Percentiles rank a stretch among this genome's conserved stretches.
phyloP scores from a whole-genome alignment of 768 basidiomycete species.

The Leccinum subgranulosum region DNA sequence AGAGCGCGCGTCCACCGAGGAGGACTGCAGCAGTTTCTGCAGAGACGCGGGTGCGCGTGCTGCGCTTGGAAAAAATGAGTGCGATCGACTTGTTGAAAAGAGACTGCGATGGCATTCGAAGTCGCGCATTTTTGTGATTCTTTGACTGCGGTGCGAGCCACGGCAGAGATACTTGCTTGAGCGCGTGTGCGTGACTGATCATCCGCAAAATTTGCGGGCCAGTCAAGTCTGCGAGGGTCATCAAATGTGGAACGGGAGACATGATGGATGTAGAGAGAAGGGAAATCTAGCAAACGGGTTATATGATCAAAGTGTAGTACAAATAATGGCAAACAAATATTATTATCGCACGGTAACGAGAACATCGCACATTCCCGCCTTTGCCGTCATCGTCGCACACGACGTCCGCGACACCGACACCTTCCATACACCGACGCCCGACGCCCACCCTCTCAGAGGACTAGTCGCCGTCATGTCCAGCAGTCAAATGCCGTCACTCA shows the following conservation, averaged over 20 bases:
- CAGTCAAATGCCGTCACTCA: conserved; percentile 32
- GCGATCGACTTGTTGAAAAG: conserved; percentile 84
- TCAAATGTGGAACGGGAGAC: conserved; percentile 59
- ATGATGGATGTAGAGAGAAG: not conserved
- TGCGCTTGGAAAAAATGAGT: conserved; percentile 88
- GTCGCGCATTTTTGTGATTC: conserved; percentile 30
- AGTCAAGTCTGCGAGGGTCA: conserved; percentile 87
- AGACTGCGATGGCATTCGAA: conserved; percentile 68
- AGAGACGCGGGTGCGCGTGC: conserved; percentile 86
- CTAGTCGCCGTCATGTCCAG: conserved; percentile 17
- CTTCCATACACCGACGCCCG: not conserved
- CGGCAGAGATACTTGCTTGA: conserved; percentile 62
- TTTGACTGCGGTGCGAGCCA: conserved; percentile 57
- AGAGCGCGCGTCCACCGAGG: conserved; percentile 87
- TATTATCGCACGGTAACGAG: not conserved
- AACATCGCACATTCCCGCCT: conserved; percentile 1
- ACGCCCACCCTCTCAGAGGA: conserved; percentile 8
- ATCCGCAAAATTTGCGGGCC: conserved; percentile 69
- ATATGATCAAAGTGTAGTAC: not conserved
- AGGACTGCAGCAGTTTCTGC: conserved; percentile 78
- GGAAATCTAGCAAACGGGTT: not conserved
- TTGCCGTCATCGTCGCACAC: conserved; percentile 4
- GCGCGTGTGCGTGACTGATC: conserved; percentile 57
- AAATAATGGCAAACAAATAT: not conserved
- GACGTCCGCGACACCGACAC: conserved; percentile 9